phyloP scores from a whole-genome alignment of 352 stramenopile genomes.

The Phytopythium vexans region DNA sequence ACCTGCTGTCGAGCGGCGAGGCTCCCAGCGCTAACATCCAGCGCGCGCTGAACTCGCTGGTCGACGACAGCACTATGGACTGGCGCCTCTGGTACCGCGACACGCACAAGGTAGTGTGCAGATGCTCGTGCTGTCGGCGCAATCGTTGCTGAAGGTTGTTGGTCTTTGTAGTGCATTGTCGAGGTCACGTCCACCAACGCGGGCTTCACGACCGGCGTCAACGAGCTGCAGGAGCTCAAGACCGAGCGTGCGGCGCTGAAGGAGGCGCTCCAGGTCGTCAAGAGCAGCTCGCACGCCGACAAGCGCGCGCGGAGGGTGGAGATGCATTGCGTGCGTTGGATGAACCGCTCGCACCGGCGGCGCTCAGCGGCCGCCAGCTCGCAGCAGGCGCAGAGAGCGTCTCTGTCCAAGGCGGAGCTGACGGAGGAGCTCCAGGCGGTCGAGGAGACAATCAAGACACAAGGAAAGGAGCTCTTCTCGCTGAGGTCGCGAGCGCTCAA shows the following conservation, averaged over 20 bases:
- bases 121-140: background rate
- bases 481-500: constrained; percentile 51
- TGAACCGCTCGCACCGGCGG: constrained; percentile 58
- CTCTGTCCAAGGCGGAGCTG: constrained; percentile 50
- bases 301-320: constrained; percentile 48
- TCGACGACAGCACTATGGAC: constrained; percentile 20
- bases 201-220: constrained; percentile 35
- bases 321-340: constrained; percentile 67
- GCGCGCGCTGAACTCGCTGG: background rate
- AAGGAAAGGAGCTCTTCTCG: constrained; percentile 43
- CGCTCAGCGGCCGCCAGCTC: constrained; percentile 30
- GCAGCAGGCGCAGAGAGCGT: constrained; percentile 29
- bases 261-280: constrained; percentile 43
- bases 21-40: background rate
- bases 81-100: constrained; percentile 59
- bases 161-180: constrained; percentile 21
- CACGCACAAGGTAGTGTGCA: constrained; percentile 32
- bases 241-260: constrained; percentile 40
- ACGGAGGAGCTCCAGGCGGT: constrained; percentile 33
- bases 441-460: constrained; percentile 35
- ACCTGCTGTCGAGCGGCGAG: constrained; percentile 15
- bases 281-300: constrained; percentile 39
- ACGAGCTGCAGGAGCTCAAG: constrained; percentile 43
- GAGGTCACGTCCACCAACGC: constrained; percentile 27
- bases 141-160: constrained; percentile 5